Evolutionary conservation across 805 yeast genomes (phyloP), one percentile per base, ranked within the genome.

Genomic region (Schwanniomyces polymorphus): DNA sequence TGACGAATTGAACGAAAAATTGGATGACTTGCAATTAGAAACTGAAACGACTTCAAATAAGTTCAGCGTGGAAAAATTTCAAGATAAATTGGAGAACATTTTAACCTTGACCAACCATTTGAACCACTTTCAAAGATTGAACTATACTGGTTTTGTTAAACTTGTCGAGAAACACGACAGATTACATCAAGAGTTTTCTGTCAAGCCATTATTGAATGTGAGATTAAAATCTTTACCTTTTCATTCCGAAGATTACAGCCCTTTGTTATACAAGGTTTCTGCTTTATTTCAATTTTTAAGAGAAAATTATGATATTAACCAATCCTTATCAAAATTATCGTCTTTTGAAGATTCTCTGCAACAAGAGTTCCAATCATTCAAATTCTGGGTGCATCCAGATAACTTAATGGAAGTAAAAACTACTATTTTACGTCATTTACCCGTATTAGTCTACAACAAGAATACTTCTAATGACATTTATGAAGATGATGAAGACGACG

Each of bases 361-460:
- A 43, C 57, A 53, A n/a, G 72, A 73, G 63, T 83, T 58, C 74
- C 85, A 74, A 52, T 84, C 89, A 12, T 84, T 85, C 68, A 90
- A 88, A 70, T 92, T 92, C 67, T 92, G 99, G 99, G 79, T 94
- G 38, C 98, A 92, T 65, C 91, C 92, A n/a, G 99, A 94, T 39
- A 63, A 64, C 48, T 66, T 94, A 63, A 91, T 92, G 97, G 98
- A 92, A 70, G 97, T 91, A 46, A 92, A 92, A 72, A 90, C 98
- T n/a, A 84, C 91, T 49, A 88, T 92, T 54, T 79, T 92, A 63
- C 86, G 98, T 65, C 96, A 90, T 59, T 79, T 92, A 55, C 99
- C 99, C 1, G 96, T 91, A 5, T 77, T 92, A 52, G 87, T 92
- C 41, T 94, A 91, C 61, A 76, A 66, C 41, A 72, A 72, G 44